These are phyloP conservation scores for Aspergillus ellipticus DNA, from an alignment of 495 filamentous ascomycete genomes.

Conservation along the genomic window DNA sequence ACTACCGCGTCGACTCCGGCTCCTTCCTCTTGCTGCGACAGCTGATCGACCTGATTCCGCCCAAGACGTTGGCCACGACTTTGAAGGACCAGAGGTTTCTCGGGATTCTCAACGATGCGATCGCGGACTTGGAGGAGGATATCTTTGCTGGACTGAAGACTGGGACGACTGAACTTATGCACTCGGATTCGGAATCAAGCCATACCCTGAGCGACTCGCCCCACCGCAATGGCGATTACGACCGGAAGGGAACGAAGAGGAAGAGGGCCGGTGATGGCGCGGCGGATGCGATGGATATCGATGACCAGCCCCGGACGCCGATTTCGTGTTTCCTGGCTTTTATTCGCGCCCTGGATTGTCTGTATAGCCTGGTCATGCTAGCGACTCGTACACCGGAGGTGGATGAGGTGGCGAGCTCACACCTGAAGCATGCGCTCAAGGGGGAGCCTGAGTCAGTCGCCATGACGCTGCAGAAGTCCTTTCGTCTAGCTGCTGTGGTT, in stretches of 20 bases:
- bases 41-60: conserved; percentile 42
- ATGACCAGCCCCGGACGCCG: conserved; percentile 33
- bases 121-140: conserved; percentile 37
- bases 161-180: conserved; percentile 19
- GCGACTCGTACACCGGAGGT: conserved; percentile 22
- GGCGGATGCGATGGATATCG: conserved; percentile 33
- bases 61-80: conserved; percentile 44
- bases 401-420: conserved; percentile 45
- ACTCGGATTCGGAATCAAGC: conserved; percentile 35
- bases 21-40: conserved; percentile 50
- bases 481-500: conserved; percentile 36
- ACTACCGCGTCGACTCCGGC: conserved; percentile 39
- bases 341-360: conserved; percentile 35
- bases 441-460: conserved; percentile 47
- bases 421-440: conserved; percentile 49
- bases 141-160: conserved; percentile 30
- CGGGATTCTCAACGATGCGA: conserved; percentile 36
- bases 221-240: conserved; percentile 17
- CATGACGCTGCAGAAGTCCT: conserved; percentile 38
- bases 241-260: conserved; percentile 45
- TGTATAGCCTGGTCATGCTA: conserved; percentile 33
- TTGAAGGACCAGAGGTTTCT: conserved; percentile 50
- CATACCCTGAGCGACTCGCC: conserved; percentile 38
- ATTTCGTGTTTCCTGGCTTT: conserved; percentile 41
- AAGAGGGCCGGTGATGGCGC: conserved; percentile 36